Evolutionary conservation across 225 moss, liverwort and hornwort genomes (phyloP).

Genomic region (Thuidium tamariscinum): DNA sequence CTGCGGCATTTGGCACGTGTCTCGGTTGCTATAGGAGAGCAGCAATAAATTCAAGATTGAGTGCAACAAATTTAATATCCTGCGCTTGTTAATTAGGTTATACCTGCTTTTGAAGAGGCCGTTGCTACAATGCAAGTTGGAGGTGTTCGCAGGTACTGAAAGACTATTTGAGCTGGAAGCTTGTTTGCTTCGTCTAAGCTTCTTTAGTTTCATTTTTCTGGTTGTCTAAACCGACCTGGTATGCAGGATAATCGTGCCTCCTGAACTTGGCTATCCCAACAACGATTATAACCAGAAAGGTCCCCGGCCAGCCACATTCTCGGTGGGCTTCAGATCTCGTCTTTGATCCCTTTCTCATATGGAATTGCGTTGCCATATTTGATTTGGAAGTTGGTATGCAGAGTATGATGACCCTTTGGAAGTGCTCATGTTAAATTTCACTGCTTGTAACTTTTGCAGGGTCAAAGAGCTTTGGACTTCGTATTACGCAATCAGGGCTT

Average conservation of each 20-base stretch:
- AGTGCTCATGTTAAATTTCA: not conserved
- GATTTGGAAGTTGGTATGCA: not conserved
- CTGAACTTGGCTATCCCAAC: conserved; percentile 85
- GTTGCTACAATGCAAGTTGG: conserved; percentile 88
- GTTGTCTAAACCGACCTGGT: not conserved
- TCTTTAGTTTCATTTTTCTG: not conserved
- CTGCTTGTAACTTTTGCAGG: conserved; percentile 31
- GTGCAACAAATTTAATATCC: not conserved
- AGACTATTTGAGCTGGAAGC: not conserved
- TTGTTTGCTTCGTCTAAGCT: not conserved
- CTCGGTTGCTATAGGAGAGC: not conserved
- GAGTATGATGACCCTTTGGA: not conserved
- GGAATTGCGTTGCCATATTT: not conserved
- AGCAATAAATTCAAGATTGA: not conserved
- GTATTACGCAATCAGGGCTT: conserved; percentile 91
- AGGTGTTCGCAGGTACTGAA: conserved; percentile 65
- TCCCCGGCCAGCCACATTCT: conserved; percentile 85
- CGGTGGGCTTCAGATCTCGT: conserved; percentile 31
- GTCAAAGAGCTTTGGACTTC: conserved; percentile 87
- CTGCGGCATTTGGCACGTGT: not conserved
- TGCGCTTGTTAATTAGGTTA: conserved; percentile 43
- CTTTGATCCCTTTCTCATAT: not conserved
- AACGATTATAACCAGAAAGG: conserved; percentile 82
- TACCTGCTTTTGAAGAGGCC: conserved; percentile 98
- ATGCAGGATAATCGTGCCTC: conserved; percentile 81